Base-by-base conservation (phyloP, 306 rosid species). In the Lupinus albus region DNA sequence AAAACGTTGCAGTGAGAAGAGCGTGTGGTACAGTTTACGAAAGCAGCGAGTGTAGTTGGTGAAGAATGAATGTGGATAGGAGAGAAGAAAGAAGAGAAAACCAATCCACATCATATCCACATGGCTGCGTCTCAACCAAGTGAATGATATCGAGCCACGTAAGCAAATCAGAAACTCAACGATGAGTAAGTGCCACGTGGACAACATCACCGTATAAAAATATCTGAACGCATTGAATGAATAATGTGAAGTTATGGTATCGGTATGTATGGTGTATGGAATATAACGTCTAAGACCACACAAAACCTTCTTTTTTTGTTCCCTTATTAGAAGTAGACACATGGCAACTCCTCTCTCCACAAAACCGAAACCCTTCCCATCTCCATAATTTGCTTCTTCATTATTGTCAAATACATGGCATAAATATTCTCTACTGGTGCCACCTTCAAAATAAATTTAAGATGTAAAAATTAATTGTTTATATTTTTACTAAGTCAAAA, bases 271-370 rank as follows among this genome's bases (percentile, higher is more conserved):
- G 52, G 67, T 17, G 2, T 12, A 4, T 4, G 8, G 50, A 11
- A 42, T 42, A 3, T 25, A 25, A 21, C 25, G 38, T 74, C 7
- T 8, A 32, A 11, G 36, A 71, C 86, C 83, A 78, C 77, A 75
- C 44, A 67, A 66, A 39, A 49, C 46, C 38, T 36, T 68, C 12
- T 72, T 70, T 86, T 17, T 70, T 69, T 70, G 91, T 25, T 70
- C 75, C 82, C 81, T 68, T 41, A 17, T 68, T 41, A 17, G 8
- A 15, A 55, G 50, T 48, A 64, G 52, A 83, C 91, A 89, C 89
- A 78, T 89, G 92, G 83, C 88, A 64, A 28, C 21, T 8, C 61
- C 28, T 1, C 11, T 20, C 73, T 76, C 91, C 96, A 87, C 85
- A 79, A 42, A 62, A 33, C 12, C 45, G 10, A 25, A 4, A 1